phyloP scores from a whole-genome alignment of 2,329 filamentous ascomycete genomes.

The Xylariales sp. region DNA sequence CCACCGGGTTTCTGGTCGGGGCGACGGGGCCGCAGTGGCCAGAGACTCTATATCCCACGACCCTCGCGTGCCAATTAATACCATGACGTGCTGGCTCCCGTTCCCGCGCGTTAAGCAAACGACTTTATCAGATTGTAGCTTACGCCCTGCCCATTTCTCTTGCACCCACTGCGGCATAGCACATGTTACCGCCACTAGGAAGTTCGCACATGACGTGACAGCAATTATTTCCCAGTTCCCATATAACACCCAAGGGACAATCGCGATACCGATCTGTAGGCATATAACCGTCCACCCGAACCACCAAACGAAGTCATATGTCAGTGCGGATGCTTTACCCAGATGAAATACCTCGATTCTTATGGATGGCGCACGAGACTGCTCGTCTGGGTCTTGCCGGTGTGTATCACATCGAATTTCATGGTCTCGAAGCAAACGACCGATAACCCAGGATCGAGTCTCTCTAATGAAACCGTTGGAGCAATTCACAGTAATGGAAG shows the following conservation, averaged over 20 bases:
- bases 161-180: constrained; percentile 8
- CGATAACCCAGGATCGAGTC: constrained; percentile 12
- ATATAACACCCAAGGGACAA: constrained; percentile 3
- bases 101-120: constrained; percentile 13
- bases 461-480: constrained; percentile 8
- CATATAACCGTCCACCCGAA: constrained; percentile 5
- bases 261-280: constrained; percentile 5
- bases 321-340: neutral
- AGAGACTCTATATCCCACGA: constrained; percentile 11
- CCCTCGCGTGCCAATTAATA: constrained; percentile 6
- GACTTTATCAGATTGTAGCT: constrained; percentile 7
- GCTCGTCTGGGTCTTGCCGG: neutral
- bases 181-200: constrained; percentile 6
- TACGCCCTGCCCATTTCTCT: constrained; percentile 10
- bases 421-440: constrained; percentile 12
- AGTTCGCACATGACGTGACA: constrained; percentile 7
- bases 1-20: constrained; percentile 8
- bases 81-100: constrained; percentile 8
- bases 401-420: constrained; percentile 2
- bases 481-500: constrained; percentile 9
- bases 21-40: constrained; percentile 1
- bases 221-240: constrained; percentile 7
- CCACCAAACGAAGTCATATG: constrained; percentile 5
- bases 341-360: constrained; percentile 9
- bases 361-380: constrained; percentile 4